These are phyloP conservation scores for Penicillium sp. DNA, from an alignment of 2,329 filamentous ascomycete genomes.

Conservation along the genomic window DNA sequence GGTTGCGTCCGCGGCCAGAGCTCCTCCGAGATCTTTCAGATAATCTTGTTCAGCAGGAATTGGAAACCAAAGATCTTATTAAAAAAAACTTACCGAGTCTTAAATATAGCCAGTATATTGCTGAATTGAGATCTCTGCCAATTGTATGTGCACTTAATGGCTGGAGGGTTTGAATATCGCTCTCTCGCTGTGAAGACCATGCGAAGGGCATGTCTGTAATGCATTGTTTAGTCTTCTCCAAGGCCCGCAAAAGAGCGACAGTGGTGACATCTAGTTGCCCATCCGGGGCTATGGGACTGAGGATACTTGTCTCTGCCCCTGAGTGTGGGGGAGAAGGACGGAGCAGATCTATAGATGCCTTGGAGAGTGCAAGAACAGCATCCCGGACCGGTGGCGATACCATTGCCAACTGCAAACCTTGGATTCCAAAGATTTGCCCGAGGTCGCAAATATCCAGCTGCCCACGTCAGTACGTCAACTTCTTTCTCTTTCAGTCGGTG, in stretches of 20 bases:
- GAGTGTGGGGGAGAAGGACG: not conserved
- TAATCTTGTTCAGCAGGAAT: not conserved
- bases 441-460: constrained; percentile 52
- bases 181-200: constrained; percentile 19
- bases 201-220: constrained; percentile 20
- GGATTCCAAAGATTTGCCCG: constrained; percentile 47
- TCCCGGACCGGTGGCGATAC: constrained; percentile 22
- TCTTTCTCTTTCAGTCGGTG: not conserved
- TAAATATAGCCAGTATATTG: constrained; percentile 35
- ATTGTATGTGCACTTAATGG: constrained; percentile 21
- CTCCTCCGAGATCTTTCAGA: constrained; percentile 28
- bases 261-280: constrained; percentile 16
- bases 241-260: constrained; percentile 16
- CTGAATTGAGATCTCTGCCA: constrained; percentile 26
- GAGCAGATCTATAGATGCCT: constrained; percentile 21
- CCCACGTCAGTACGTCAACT: not conserved
- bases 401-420: constrained; percentile 37
- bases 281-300: not conserved
- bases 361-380: constrained; percentile 28
- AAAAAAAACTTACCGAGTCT: constrained; percentile 31
- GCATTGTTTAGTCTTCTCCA: constrained; percentile 22
- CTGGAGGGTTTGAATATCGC: constrained; percentile 16
- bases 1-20: constrained; percentile 29
- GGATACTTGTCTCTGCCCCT: not conserved
- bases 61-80: not conserved